A percentile compares a stretch with the other conserved stretches of the same genome.
Conservation (phyloP, 495 filamentous ascomycete genomes). For the Amphirosellinia nigrospora region DNA sequence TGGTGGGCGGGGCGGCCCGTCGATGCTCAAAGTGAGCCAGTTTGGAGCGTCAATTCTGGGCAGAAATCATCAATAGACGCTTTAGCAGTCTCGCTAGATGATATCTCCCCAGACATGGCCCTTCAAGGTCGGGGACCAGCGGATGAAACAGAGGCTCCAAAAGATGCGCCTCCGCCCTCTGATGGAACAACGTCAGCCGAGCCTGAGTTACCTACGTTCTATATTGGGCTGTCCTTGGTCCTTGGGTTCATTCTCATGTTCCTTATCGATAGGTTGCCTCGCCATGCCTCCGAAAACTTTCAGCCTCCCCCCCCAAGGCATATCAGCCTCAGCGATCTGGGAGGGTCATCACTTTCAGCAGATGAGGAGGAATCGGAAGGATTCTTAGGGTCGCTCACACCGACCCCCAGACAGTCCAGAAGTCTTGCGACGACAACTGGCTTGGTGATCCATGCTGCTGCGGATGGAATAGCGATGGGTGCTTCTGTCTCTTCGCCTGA, state of each 20-base stretch:
- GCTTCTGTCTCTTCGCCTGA: constrained; percentile 78
- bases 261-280: constrained; percentile 87
- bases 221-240: constrained; percentile 84
- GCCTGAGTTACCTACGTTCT: constrained; percentile 57
- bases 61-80: constrained; percentile 2
- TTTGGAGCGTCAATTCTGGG: constrained; percentile 9
- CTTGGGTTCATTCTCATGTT: constrained; percentile 97
- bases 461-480: constrained; percentile 96
- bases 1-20: constrained; percentile 32
- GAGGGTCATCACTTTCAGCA: constrained; percentile 46
- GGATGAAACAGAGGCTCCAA: constrained; percentile 29
- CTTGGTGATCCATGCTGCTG: constrained; percentile 93
- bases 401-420: constrained; percentile 57
- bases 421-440: constrained; percentile 82
- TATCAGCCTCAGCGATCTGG: constrained; percentile 84
- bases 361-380: constrained; percentile 59
- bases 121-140: constrained; percentile 24
- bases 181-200: constrained; percentile 28
- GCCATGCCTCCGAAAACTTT: constrained; percentile 64
- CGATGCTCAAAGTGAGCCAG: constrained; percentile 7
- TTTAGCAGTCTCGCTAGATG: not conserved
- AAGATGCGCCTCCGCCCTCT: constrained; percentile 20
- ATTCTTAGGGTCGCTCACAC: constrained; percentile 56
- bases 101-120: not conserved
- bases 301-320: constrained; percentile 63